These are phyloP conservation scores for Anthoceros angustus DNA, from an alignment of 225 moss, liverwort and hornwort genomes.

Conservation along the genomic window DNA sequence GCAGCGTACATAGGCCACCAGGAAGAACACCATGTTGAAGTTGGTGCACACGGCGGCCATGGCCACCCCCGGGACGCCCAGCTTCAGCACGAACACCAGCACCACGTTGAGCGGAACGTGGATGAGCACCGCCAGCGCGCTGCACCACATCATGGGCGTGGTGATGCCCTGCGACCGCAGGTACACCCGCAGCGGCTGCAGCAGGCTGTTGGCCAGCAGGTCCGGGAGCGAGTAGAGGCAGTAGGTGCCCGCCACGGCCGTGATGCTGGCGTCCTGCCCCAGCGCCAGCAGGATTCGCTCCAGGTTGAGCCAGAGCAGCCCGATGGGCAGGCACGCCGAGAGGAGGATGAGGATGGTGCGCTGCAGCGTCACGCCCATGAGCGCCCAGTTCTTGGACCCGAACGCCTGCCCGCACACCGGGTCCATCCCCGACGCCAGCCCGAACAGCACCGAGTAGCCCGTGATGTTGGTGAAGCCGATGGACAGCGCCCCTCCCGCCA, in stretches of 20 bases:
- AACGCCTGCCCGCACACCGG: conserved; percentile 64
- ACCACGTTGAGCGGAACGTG: conserved; percentile 58
- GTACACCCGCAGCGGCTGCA: conserved; percentile 64
- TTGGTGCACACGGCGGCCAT: conserved; percentile 68
- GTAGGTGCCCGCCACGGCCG: conserved; percentile 49
- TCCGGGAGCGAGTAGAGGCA: conserved; percentile 77
- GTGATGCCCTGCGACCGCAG: conserved; percentile 72
- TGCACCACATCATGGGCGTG: conserved; percentile 81
- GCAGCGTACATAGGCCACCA: conserved; percentile 50
- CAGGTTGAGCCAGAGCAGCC: conserved; percentile 61
- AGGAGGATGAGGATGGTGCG: conserved; percentile 69
- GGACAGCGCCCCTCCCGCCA: conserved; percentile 67
- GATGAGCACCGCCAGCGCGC: conserved; percentile 32
- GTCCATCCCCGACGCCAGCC: conserved; percentile 78
- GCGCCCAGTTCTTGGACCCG: conserved; percentile 58
- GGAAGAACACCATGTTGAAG: conserved; percentile 72
- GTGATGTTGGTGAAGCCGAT: conserved; percentile 91
- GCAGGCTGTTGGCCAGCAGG: conserved; percentile 50
- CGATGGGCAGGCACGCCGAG: conserved; percentile 54
- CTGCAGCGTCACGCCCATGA: conserved; percentile 61
- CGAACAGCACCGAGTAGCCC: conserved; percentile 68
- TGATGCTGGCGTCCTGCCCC: conserved; percentile 54
- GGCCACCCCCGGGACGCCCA: conserved; percentile 68
- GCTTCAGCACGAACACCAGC: conserved; percentile 46
- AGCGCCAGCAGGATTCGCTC: conserved; percentile 35